Base-by-base conservation (phyloP, 78 protist genomes). In the Dictyostelium brefeldianum region DNA sequence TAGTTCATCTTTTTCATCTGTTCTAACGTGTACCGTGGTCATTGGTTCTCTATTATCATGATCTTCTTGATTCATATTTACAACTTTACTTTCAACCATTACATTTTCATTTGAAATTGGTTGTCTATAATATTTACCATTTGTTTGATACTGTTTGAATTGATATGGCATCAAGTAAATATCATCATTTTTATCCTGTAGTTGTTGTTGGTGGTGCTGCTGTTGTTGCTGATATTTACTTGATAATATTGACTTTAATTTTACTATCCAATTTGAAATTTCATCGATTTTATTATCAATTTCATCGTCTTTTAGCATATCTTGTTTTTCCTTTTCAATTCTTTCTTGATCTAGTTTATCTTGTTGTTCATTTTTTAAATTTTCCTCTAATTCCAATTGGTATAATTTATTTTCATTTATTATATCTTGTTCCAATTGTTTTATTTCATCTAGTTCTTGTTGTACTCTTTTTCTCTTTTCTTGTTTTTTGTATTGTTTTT, bases 111-210 rank as follows among this genome's bases (percentile, higher is more conserved):
- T 36, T 36, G 43, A 36, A 3, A 36, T 36, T 36, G 43, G 43
- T 2, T 36, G 43, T 36, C 43, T 36, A 36, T 36, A 36, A 36
- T 36, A 36, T 36, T 36, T 36, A 36, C 43, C 43, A 36, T 36
- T 36, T 36, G 43, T 36, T 36, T 36, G 43, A 36, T 25, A 25
- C 31, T 25, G 6, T 25, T 62, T 25, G 27, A 4, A 62, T 17
- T 62, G 70, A 29, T 36, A 62, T 25, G 70, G 70, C 70, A 62
- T 62, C 27, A 62, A 62, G 22, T 62, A 62, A 11, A 62, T 62
- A 25, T 62, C 36, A 22, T 62, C 70, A 25, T 25, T 62, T 9
- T 9, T 8, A 56, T 56, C n/a, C 11, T n/a, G 10, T 62, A 11
- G 36, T 9, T 22, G 4, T 25, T 22, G 17, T 59, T 59, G 22